Conservation (phyloP, 2,329 filamentous ascomycete genomes). For the Sphaceloma murrayae region DNA sequence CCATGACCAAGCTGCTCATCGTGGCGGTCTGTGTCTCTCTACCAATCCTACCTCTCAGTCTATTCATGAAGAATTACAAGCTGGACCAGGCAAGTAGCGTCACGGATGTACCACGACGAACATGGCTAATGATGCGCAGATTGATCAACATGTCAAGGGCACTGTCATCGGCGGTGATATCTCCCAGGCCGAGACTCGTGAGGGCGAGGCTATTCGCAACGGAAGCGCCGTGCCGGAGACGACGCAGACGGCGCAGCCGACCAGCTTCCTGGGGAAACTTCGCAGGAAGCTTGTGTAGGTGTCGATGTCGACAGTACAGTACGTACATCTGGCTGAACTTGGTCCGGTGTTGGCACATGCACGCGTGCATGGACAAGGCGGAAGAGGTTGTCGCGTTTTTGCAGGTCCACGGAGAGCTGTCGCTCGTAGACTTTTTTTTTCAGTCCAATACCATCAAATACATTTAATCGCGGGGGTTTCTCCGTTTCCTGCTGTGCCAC, state of each 20-base stretch:
- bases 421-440: too few relatives aligned
- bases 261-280: neutral
- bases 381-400: too few relatives aligned
- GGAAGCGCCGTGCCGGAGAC: neutral
- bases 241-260: neutral
- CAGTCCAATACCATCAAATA: too few relatives aligned
- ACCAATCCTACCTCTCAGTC: slow-evolving; percentile 47
- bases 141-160: slow-evolving; percentile 33
- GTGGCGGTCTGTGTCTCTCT: slow-evolving; percentile 46
- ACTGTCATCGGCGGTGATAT: slow-evolving; percentile 32
- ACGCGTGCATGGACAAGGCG: too few relatives aligned
- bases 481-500: too few relatives aligned
- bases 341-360: neutral
- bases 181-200: slow-evolving; percentile 19
- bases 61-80: slow-evolving; percentile 50
- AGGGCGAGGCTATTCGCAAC: slow-evolving; percentile 17
- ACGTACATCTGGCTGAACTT: too few relatives aligned
- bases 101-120: neutral
- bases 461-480: too few relatives aligned
- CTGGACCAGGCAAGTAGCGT: slow-evolving; percentile 39
- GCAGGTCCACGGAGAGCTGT: too few relatives aligned
- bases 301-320: too few relatives aligned
- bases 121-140: neutral
- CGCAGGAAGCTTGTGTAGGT: slow-evolving; percentile 5
- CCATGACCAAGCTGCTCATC: slow-evolving; percentile 50